These are phyloP conservation scores for Allium cepa DNA, from an alignment of 106 monocot species.

Conservation along the genomic window DNA sequence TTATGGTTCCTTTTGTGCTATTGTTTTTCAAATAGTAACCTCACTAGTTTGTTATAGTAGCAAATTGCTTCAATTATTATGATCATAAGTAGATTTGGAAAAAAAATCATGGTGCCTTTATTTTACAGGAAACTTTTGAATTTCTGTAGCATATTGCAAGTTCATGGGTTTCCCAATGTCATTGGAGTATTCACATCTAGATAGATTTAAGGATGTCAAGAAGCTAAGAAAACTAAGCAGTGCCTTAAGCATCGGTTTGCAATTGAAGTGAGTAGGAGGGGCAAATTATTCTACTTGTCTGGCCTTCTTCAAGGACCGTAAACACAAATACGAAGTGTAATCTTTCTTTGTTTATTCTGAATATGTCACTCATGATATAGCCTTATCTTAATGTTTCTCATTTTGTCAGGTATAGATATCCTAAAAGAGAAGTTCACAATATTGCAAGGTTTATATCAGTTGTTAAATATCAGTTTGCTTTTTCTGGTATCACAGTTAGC, in stretches of 20 bases:
- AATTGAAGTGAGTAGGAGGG: slow-evolving; percentile 83
- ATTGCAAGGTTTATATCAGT: slow-evolving; percentile 97
- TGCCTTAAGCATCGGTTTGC: slow-evolving; percentile 94
- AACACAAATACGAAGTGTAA: slow-evolving; percentile 10
- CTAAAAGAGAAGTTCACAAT: slow-evolving; percentile 90
- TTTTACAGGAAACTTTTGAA: slow-evolving; percentile 95
- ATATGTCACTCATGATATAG: background rate
- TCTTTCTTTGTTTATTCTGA: background rate
- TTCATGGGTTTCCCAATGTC: slow-evolving; percentile 88
- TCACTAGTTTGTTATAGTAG: background rate
- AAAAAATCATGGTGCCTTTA: background rate
- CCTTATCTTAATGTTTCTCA: background rate
- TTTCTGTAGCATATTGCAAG: slow-evolving; percentile 94
- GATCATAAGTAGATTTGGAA: too few species aligned
- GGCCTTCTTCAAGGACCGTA: slow-evolving; percentile 93
- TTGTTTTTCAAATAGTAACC: background rate
- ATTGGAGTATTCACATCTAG: slow-evolving; percentile 99
- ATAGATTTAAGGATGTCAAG: slow-evolving; percentile 94
- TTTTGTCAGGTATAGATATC: slow-evolving; percentile 39
- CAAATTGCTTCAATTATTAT: background rate
- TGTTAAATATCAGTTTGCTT: slow-evolving; percentile 36
- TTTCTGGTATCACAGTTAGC: too few species aligned
- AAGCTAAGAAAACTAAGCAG: slow-evolving; percentile 90
- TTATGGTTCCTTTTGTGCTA: too few species aligned
- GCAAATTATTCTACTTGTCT: slow-evolving; percentile 92